These are phyloP conservation scores for Nemophila menziesii DNA, from an alignment of 257 asterid species.

Conservation along the genomic window DNA sequence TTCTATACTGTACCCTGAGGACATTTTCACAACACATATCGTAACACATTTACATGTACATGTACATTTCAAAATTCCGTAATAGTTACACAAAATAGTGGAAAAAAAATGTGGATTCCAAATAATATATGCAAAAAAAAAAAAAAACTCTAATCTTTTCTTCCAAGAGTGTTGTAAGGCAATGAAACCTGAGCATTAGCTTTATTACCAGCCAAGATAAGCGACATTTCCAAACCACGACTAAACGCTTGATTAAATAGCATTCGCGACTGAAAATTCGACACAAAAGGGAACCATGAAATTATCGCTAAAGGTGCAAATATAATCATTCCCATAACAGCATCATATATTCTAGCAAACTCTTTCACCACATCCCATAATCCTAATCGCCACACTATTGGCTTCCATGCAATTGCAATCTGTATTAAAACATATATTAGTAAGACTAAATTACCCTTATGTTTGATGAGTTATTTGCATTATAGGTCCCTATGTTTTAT, in stretches of 20 bases:
- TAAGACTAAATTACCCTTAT: too few species aligned
- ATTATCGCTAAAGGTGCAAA: conserved; percentile 79
- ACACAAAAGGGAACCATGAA: conserved; percentile 94
- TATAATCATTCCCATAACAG: conserved; percentile 88
- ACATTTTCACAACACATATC: not conserved
- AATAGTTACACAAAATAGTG: not conserved
- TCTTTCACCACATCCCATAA: conserved; percentile 94
- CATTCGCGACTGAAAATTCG: conserved; percentile 95
- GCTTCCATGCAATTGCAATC: conserved; percentile 88
- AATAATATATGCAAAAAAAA: not conserved
- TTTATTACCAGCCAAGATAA: conserved; percentile 96
- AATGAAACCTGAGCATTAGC: conserved; percentile 51
- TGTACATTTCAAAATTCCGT: not conserved
- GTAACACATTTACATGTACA: too few species aligned
- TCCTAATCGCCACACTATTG: conserved; percentile 57
- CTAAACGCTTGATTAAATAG: conserved; percentile 99
- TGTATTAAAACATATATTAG: too few species aligned
- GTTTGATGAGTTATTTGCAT: too few species aligned
- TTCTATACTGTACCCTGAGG: too few species aligned
- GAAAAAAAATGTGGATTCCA: not conserved
- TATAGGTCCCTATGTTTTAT: too few species aligned
- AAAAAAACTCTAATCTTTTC: not conserved
- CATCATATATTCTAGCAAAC: conserved; percentile 94
- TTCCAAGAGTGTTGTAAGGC: not conserved
- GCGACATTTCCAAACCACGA: conserved; percentile 98